Evolutionary conservation across 1,139 yeast species (phyloP).

Genomic region (Trichomonascaceae sp.): DNA sequence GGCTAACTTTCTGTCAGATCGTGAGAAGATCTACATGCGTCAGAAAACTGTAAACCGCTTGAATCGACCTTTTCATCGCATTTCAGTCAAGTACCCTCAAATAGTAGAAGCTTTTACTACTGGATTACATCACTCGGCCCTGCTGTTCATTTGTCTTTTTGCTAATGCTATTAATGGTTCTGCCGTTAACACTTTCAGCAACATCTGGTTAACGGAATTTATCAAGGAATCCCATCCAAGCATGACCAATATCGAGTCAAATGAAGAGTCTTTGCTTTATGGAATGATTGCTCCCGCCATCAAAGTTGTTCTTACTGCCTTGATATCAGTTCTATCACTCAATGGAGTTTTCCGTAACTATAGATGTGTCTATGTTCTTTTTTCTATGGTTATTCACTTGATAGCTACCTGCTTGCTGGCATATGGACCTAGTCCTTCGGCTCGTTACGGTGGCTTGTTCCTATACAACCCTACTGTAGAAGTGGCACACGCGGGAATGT

Average conservation of each 20-base stretch:
- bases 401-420: slow-evolving; percentile 4
- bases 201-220: background rate
- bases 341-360: background rate
- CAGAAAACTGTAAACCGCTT: slow-evolving; percentile 8
- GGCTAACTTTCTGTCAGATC: slow-evolving; percentile 43
- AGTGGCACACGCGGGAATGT: slow-evolving; percentile 3
- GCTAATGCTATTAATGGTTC: slow-evolving; percentile 24
- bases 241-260: background rate
- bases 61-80: slow-evolving; percentile 48
- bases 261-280: slow-evolving; percentile 9
- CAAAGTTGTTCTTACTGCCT: slow-evolving; percentile 6
- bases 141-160: slow-evolving; percentile 17
- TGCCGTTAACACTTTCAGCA: background rate
- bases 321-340: background rate
- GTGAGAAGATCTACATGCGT: slow-evolving; percentile 35
- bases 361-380: slow-evolving; percentile 3
- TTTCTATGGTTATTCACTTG: background rate
- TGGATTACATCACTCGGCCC: slow-evolving; percentile 42
- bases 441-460: slow-evolving; percentile 6
- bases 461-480: background rate
- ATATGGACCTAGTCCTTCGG: background rate
- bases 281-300: slow-evolving; percentile 10
- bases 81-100: slow-evolving; percentile 44
- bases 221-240: background rate
- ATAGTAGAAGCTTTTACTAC: slow-evolving; percentile 34